These are phyloP conservation scores for Fraxinus americana DNA, from an alignment of 257 asterid genomes.

Conservation along the genomic window DNA sequence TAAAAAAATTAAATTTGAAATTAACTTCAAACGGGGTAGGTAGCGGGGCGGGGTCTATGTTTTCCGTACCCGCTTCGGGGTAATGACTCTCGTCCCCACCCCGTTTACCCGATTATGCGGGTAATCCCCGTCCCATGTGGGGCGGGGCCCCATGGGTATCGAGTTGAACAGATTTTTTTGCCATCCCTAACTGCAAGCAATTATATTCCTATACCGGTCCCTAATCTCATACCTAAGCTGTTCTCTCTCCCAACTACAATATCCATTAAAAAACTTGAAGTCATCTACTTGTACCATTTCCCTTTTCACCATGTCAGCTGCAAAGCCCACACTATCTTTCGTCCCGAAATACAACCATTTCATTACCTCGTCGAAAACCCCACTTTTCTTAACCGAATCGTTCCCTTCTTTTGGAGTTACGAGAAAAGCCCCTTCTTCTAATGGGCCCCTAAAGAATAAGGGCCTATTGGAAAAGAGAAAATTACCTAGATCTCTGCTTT, in stretches of 20 bases:
- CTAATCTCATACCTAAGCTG: slow-evolving; percentile 68
- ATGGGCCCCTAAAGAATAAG: slow-evolving; percentile 83
- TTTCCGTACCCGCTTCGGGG: no score
- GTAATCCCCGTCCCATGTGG: no score
- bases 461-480: slow-evolving; percentile 68
- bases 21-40: no score
- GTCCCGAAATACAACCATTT: slow-evolving; percentile 77
- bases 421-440: slow-evolving; percentile 68
- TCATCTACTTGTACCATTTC: slow-evolving; percentile 44
- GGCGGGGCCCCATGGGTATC: no score
- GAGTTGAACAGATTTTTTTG: no score
- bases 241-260: slow-evolving; percentile 83
- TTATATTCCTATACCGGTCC: slow-evolving; percentile 86
- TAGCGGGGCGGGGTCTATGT: no score
- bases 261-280: slow-evolving; percentile 80
- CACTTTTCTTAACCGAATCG: slow-evolving; percentile 52
- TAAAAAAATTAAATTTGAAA: no score
- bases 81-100: no score
- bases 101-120: no score
- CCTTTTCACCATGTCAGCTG: slow-evolving; percentile 85
- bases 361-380: slow-evolving; percentile 78
- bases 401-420: slow-evolving; percentile 45
- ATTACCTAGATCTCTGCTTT: no score
- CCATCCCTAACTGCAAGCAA: no score
- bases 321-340: slow-evolving; percentile 71